Percentiles rank a stretch among this genome's conserved stretches.
Evolutionary conservation across 257 asterid genomes (phyloP).

Genomic region (Primulina tabacum): DNA sequence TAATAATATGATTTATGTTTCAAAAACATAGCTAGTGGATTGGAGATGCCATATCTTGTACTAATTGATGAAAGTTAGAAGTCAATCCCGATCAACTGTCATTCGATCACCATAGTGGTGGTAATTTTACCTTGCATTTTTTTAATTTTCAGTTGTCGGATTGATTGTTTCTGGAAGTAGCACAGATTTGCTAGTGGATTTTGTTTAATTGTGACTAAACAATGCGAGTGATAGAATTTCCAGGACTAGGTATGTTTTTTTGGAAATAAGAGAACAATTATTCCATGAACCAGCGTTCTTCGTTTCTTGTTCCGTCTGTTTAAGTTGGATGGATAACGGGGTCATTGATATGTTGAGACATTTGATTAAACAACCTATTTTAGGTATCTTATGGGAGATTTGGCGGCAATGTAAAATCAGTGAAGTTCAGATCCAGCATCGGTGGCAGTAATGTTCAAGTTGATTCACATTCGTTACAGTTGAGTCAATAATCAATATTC

Average conservation of each 20-base stretch:
- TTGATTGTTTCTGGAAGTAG: not conserved
- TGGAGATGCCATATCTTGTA: conserved; percentile 5
- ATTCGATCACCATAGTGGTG: not conserved
- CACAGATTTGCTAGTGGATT: not conserved
- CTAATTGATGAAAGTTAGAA: not conserved
- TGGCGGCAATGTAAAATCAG: conserved; percentile 30
- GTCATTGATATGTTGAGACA: not conserved
- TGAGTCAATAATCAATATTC: conserved; percentile 35
- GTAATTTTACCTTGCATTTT: not conserved
- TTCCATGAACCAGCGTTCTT: not conserved
- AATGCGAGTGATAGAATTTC: not conserved
- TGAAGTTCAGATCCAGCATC: conserved; percentile 60
- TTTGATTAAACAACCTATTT: not conserved
- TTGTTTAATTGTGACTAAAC: conserved; percentile 1
- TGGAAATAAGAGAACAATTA: not conserved
- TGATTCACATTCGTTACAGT: conserved; percentile 52
- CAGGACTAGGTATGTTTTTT: not conserved
- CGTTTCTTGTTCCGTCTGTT: not conserved
- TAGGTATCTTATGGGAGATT: conserved; percentile 44
- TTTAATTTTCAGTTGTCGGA: not conserved
- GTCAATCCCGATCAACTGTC: conserved; percentile 4
- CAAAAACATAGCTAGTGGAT: not conserved
- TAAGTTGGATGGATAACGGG: conserved; percentile 6
- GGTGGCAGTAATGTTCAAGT: conserved; percentile 41
- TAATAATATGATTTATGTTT: not conserved